Base-by-base conservation (phyloP, 2,329 filamentous ascomycete genomes). In the Scolecobasidium constrictum region DNA sequence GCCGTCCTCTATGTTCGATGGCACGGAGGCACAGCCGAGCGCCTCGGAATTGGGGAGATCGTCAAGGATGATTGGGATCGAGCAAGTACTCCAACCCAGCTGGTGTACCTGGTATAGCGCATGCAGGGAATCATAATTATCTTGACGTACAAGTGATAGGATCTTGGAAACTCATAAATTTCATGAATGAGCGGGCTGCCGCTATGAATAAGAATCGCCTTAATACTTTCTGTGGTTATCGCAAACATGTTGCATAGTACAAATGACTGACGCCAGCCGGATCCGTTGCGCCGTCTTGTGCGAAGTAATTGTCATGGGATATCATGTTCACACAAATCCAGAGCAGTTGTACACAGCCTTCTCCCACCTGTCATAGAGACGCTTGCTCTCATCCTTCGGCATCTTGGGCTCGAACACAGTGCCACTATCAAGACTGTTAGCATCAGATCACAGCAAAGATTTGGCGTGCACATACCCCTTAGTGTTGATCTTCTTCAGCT, bases 311-410 rank as follows among this genome's bases (percentile, higher is more conserved):
- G n/a, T n/a, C n/a, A n/a, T n/a, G n/a, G n/a, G n/a, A n/a, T n/a
- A n/a, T n/a, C n/a, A n/a, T n/a, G n/a, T 12, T 22, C 35, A 45
- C n/a, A 45, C 38, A 26, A 45, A 90, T 23, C 84, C 84, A 54
- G 71, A 76, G 53, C 77, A 82, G 81, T 87, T 88, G 57, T 83
- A 67, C 22, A 90, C 84, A 1, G 84, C 84, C 61, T 82, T 78
- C 52, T 78, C 72, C 84, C 84, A 90, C 50, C 75, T 73, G 51
- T 69, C 71, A 55, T 85, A 86, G 65, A 82, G 75, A 55, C 69
- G 70, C 26, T 60, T 60, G 47, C 78, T 76, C 52, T 76, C 71
- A 47, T 74, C 67, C 48, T 68, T 61, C 38, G 69, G 66, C 45
- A 85, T 75, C 48, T 75, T 64, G 1, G 86, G 83, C 53, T 74